Percentiles rank a stretch among this genome's conserved stretches.
phyloP scores from a whole-genome alignment of 75 land plant genomes.

The Sequoiadendron giganteum region DNA sequence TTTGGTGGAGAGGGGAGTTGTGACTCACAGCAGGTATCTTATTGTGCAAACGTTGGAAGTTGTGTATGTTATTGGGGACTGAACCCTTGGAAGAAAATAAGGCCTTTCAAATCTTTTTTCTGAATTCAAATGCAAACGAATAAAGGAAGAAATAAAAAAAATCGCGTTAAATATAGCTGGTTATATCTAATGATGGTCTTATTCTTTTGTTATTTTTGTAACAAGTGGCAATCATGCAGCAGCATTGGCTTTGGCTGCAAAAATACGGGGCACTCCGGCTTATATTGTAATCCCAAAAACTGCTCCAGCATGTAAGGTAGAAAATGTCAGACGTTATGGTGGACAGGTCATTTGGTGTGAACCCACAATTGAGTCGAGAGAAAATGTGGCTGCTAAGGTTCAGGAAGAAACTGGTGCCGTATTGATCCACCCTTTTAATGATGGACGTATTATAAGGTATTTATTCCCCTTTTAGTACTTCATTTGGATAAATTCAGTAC shows the following conservation, averaged over 20 bases:
- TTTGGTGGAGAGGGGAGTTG: slow-evolving; percentile 79
- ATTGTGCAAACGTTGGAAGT: neutral
- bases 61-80: neutral
- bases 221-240: slow-evolving; percentile 96
- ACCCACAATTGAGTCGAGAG: slow-evolving; percentile 67
- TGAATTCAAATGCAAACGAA: neutral
- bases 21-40: slow-evolving; percentile 91
- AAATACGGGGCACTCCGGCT: slow-evolving; percentile 73
- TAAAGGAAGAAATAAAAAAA: neutral
- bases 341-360: slow-evolving; percentile 79
- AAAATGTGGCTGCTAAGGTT: slow-evolving; percentile 53
- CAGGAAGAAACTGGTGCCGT: slow-evolving; percentile 73
- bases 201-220: slow-evolving; percentile 12
- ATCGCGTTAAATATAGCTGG: neutral
- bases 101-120: neutral
- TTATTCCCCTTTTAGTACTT: neutral
- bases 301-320: slow-evolving; percentile 89
- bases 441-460: slow-evolving; percentile 76
- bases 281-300: slow-evolving; percentile 78
- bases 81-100: neutral
- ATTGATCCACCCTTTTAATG: slow-evolving; percentile 86
- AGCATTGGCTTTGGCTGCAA: slow-evolving; percentile 91
- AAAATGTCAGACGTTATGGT: slow-evolving; percentile 88
- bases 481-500: neutral
- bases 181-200: neutral